Percentiles rank a stretch among this genome's conserved stretches.
Conservation (phyloP, 23 red algal species). For the Agarophyton chilense region DNA sequence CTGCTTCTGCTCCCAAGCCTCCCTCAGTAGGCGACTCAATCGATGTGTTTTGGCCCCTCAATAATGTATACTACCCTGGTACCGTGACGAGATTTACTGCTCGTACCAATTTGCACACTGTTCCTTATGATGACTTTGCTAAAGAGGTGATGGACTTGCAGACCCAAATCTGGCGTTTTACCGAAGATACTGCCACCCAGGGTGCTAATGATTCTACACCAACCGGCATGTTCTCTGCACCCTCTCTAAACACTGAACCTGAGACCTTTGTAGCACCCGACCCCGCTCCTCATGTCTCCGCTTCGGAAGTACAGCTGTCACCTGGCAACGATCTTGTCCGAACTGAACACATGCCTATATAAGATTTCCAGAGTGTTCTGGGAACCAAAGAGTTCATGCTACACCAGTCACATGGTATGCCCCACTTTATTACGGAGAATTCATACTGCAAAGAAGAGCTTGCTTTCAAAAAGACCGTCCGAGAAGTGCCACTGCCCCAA, state of each 20-base stretch:
- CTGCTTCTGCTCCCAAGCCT: too few species aligned
- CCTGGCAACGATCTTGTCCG: background rate
- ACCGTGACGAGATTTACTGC: background rate
- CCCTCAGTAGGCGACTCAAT: background rate
- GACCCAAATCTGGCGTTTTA: constrained; percentile 5
- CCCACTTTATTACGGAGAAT: constrained; percentile 24
- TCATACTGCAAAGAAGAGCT: constrained; percentile 29
- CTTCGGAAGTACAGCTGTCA: background rate
- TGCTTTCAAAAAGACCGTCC: constrained; percentile 38
- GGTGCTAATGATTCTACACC: background rate
- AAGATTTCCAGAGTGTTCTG: background rate
- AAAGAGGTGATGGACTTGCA: constrained; percentile 1
- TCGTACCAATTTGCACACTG: background rate
- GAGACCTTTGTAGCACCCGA: too few species aligned
- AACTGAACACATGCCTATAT: background rate
- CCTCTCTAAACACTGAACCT: background rate
- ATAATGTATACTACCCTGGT: constrained; percentile 1
- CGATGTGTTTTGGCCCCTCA: background rate
- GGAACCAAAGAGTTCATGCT: constrained; percentile 45
- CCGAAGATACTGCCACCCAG: background rate
- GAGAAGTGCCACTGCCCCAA: background rate
- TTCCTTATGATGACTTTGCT: constrained; percentile 21
- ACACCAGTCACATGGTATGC: constrained; percentile 4
- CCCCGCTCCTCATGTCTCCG: background rate
- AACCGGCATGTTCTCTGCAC: background rate